phyloP scores from a whole-genome alignment of 352 stramenopile genomes.

The Globisporangium uncinulatum region DNA sequence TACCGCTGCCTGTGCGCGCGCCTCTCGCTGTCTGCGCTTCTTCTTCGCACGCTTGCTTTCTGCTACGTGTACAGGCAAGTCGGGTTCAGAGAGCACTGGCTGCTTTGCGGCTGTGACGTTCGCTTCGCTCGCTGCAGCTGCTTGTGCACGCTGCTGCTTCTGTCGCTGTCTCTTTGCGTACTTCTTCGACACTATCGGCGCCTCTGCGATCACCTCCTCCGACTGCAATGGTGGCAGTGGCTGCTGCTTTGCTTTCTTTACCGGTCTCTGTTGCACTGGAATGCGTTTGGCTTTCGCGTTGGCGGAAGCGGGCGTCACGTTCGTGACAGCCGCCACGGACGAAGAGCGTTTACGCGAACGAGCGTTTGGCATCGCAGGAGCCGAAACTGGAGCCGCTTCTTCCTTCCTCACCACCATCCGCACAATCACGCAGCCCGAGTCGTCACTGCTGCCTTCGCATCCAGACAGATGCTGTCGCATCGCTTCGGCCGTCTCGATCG shows the following conservation, averaged over 20 bases:
- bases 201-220: background rate
- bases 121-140: background rate
- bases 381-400: background rate
- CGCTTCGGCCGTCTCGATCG: constrained; percentile 28
- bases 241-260: constrained; percentile 18
- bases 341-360: constrained; percentile 23
- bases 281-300: constrained; percentile 1
- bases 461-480: constrained; percentile 39
- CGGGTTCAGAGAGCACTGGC: background rate
- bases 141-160: background rate
- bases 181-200: constrained; percentile 9
- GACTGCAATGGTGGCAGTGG: background rate
- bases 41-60: constrained; percentile 8
- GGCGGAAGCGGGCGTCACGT: background rate
- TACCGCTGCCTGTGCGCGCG: constrained; percentile 12
- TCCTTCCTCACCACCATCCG: constrained; percentile 10
- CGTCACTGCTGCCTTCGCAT: constrained; percentile 19
- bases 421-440: constrained; percentile 2
- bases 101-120: background rate
- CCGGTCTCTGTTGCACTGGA: constrained; percentile 1
- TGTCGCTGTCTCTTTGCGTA: constrained; percentile 6
- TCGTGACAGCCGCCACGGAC: constrained; percentile 5
- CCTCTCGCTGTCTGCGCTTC: constrained; percentile 8
- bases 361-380: background rate
- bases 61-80: background rate